Evolutionary conservation across 2,329 filamentous ascomycete species (phyloP).

Genomic region (Botryotinia globosa): DNA sequence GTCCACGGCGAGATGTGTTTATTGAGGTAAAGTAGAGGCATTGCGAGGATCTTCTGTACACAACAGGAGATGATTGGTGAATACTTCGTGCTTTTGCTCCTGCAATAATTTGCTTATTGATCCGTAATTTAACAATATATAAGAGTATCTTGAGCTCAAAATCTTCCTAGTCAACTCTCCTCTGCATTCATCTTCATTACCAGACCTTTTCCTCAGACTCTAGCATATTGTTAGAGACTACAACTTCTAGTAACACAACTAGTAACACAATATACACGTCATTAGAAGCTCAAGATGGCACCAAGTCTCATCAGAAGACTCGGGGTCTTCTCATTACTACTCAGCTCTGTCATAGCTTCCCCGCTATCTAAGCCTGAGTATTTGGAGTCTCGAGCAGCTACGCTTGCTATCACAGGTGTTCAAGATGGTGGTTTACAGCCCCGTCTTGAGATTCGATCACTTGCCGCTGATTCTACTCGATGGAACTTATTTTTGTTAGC

Average conservation of each 20-base stretch:
- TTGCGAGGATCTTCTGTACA: neutral
- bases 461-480: constrained; percentile 56
- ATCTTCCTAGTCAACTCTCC: too few species aligned
- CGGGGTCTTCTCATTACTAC: neutral
- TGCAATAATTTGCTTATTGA: neutral
- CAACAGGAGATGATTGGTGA: neutral
- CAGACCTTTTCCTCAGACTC: neutral
- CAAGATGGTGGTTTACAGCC: constrained; percentile 30
- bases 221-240: neutral
- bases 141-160: neutral
- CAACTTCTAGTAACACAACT: neutral
- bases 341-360: constrained; percentile 3
- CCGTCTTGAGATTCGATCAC: constrained; percentile 64
- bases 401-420: constrained; percentile 18
- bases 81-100: neutral
- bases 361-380: neutral
- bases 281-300: neutral
- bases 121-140: neutral
- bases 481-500: constrained; percentile 76
- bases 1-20: neutral
- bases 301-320: constrained; percentile 1
- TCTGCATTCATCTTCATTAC: neutral
- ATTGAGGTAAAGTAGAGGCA: neutral
- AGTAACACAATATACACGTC: neutral
- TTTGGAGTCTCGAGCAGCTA: constrained; percentile 4